Base-by-base conservation (phyloP, 768 basidiomycete genomes). In the Boletus subparvulus region DNA sequence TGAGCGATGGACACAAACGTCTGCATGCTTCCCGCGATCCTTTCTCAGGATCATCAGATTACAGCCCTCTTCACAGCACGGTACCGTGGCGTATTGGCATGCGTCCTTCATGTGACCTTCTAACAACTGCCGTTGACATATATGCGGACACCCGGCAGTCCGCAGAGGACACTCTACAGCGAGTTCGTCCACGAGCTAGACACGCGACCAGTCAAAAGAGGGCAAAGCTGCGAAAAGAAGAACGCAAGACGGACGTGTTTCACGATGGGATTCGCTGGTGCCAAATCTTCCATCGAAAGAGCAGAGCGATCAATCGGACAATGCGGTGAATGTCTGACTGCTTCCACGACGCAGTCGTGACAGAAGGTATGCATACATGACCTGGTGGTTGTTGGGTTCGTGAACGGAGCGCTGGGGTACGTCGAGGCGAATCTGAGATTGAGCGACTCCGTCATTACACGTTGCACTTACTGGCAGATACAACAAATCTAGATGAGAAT, bases 291-390 rank as follows among this genome's bases (percentile, higher is more conserved):
- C n/a, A 73, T 53, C 2, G 74, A 71, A 33, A 95, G 76, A 0
- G 84, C 77, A 14, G 83, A 86, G 21, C 94, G 83, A 72, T 95
- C 93, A 32, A 96, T 84, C 12, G 94, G 94, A 69, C 94, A 96
- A 58, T 86, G 85, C 0, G 80, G 75, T 8, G 85, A 83, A 56
- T 88, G 82, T 13, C 72, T 69, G 4, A 95, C 78, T 0, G 93
- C 89, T 48, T 78, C 77, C n/a, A 75, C 63, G 57, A 94, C 90
- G 66, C 94, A 96, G 32, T 84, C 86, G n/a, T 73, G 73, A 69
- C 94, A 96, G 70, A 95, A 95, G 0, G 92, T 95, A 68, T 93
- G 94, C 56, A 82, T 78, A 63, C 94, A 95, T 9, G 86, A 83
- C 40, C 73, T 79, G 0, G 90, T 86, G 0, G 88, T 89, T 1